A percentile compares a stretch with the other conserved stretches of the same genome.
Conservation (phyloP, 192 early-diverging fungal species). For the Coemansia sp. region DNA sequence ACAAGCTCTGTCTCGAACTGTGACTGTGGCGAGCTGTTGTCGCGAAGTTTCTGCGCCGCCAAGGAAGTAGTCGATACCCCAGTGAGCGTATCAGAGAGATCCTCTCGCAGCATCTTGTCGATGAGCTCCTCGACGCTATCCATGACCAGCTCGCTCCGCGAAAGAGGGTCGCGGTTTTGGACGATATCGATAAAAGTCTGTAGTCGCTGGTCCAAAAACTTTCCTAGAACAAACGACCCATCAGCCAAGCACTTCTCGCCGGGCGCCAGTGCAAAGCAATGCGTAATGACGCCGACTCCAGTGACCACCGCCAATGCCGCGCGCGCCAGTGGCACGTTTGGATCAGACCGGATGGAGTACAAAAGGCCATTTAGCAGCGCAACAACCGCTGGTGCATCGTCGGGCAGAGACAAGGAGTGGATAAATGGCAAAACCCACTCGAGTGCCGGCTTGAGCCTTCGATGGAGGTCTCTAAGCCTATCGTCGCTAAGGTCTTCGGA, state of each 20-base stretch:
- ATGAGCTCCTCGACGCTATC: slow-evolving; percentile 36
- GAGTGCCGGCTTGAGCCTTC: slow-evolving; percentile 30
- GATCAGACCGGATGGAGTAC: slow-evolving; percentile 19
- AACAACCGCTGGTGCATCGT: slow-evolving; percentile 21
- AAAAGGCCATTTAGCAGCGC: slow-evolving; percentile 33
- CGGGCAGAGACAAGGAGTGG: slow-evolving; percentile 33
- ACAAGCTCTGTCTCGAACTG: background rate
- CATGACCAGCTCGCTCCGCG: slow-evolving; percentile 37
- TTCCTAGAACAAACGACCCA: slow-evolving; percentile 27
- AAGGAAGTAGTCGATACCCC: slow-evolving; percentile 26
- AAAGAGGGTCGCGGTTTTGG: slow-evolving; percentile 28
- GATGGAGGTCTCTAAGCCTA: slow-evolving; percentile 12
- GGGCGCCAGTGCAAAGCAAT: slow-evolving; percentile 37
- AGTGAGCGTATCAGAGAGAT: slow-evolving; percentile 21
- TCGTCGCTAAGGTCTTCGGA: slow-evolving; percentile 12
- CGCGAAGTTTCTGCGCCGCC: slow-evolving; percentile 19
- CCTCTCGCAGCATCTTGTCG: slow-evolving; percentile 41
- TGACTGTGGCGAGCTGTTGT: slow-evolving; percentile 1
- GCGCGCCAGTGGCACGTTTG: slow-evolving; percentile 13
- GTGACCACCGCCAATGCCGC: slow-evolving; percentile 30
- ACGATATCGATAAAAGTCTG: slow-evolving; percentile 30
- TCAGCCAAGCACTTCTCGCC: slow-evolving; percentile 16
- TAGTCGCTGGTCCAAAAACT: slow-evolving; percentile 28
- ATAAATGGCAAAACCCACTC: slow-evolving; percentile 55
- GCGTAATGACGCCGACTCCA: slow-evolving; percentile 40